A percentile compares a stretch with the other conserved stretches of the same genome.
These are phyloP conservation scores for Boehmeria nivea DNA, from an alignment of 306 rosid species.

Conservation along the genomic window DNA sequence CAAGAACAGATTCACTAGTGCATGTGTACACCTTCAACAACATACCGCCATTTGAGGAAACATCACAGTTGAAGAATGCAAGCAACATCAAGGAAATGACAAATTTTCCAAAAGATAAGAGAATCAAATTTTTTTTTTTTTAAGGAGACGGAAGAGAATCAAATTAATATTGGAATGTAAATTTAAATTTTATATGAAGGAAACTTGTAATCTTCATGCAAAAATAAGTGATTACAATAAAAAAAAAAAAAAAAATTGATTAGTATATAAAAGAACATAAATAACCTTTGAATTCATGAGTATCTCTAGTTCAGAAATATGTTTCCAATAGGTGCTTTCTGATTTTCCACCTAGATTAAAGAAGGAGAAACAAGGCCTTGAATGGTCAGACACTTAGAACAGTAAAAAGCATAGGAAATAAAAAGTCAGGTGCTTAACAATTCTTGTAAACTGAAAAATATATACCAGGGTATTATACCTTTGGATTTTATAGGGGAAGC, in stretches of 20 bases:
- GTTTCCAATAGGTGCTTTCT: slow-evolving; percentile 31
- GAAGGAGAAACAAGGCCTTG: slow-evolving; percentile 1
- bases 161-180: no score
- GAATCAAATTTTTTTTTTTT: no score
- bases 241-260: background rate
- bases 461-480: slow-evolving; percentile 32
- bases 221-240: background rate
- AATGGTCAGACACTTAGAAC: background rate
- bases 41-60: background rate
- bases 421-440: no score
- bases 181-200: background rate
- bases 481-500: slow-evolving; percentile 85
- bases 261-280: slow-evolving; percentile 14
- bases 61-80: slow-evolving; percentile 1
- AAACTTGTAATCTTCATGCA: background rate
- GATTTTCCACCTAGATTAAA: slow-evolving; percentile 47
- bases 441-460: no score
- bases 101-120: no score
- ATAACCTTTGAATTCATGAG: slow-evolving; percentile 77
- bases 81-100: background rate
- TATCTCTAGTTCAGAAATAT: slow-evolving; percentile 50
- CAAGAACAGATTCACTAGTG: slow-evolving; percentile 55
- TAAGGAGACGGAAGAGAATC: no score
- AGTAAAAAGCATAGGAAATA: background rate
- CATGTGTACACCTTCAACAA: slow-evolving; percentile 74